A percentile compares a stretch with the other conserved stretches of the same genome.
These are phyloP conservation scores for Trichoderma reesei DNA, from an alignment of 495 filamentous ascomycete species.

Conservation along the genomic window DNA sequence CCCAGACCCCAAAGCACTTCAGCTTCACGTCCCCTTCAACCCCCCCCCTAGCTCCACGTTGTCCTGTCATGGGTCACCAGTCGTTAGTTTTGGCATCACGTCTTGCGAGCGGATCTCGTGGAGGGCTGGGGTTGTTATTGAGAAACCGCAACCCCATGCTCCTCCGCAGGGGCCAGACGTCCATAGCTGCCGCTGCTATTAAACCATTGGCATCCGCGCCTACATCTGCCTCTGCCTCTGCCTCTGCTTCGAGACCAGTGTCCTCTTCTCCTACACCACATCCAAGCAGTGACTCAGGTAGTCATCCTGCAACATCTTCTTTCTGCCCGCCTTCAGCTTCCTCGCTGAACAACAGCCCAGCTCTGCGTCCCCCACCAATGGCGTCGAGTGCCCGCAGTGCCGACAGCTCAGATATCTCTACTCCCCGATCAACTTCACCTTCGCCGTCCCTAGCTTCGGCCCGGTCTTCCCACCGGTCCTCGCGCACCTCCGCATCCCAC, in stretches of 20 bases:
- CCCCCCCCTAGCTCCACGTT: not conserved
- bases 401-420: slow-evolving; percentile 30
- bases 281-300: not conserved
- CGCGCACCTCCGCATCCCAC: slow-evolving; percentile 41
- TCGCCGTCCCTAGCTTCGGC: slow-evolving; percentile 34
- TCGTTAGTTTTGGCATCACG: not conserved
- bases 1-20: not conserved
- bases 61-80: not conserved
- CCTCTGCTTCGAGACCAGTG: not conserved
- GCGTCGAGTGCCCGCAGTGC: slow-evolving; percentile 6
- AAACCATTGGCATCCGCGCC: not conserved
- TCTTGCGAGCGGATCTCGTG: not conserved
- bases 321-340: not conserved
- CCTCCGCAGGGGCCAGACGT: not conserved
- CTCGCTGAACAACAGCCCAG: not conserved
- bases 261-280: not conserved
- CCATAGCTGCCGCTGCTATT: not conserved
- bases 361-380: slow-evolving; percentile 1
- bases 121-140: not conserved
- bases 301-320: not conserved
- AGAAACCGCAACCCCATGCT: not conserved
- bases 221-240: not conserved
- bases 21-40: slow-evolving; percentile 5
- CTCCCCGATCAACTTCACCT: slow-evolving; percentile 44
- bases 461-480: slow-evolving; percentile 42